Evolutionary conservation across 2,329 filamentous ascomycete genomes (phyloP).

Genomic region (Magnaporthales sp.): DNA sequence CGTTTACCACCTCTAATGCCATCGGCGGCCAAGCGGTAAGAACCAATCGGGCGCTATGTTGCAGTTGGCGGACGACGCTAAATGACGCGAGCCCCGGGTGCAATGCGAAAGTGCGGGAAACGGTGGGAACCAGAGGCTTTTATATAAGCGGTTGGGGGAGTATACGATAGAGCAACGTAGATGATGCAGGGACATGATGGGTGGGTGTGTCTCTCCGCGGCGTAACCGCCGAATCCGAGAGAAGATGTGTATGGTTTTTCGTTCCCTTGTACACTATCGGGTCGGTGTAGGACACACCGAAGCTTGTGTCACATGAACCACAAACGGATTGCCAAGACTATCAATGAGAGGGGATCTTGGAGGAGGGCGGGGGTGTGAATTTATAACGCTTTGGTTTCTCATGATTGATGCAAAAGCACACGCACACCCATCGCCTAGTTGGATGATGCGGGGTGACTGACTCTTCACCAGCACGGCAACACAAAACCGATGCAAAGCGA

Average conservation of each 20-base stretch:
- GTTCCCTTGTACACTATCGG: background rate
- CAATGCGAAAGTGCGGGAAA: background rate
- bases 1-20: background rate
- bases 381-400: background rate
- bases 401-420: background rate
- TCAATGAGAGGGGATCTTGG: background rate
- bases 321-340: background rate
- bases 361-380: background rate
- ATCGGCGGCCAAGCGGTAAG: background rate
- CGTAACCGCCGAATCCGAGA: background rate
- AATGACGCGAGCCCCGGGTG: background rate
- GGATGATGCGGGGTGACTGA: background rate
- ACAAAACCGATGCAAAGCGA: conserved; percentile 4
- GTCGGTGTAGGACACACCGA: background rate
- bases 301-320: background rate
- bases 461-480: background rate
- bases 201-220: background rate
- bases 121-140: background rate
- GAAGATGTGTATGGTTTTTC: background rate
- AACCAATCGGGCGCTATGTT: background rate
- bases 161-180: too few relatives aligned
- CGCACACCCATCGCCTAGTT: background rate
- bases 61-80: background rate
- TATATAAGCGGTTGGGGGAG: too few relatives aligned
- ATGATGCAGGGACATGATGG: background rate